Percentiles rank a stretch among this genome's conserved stretches.
These are phyloP conservation scores for Pinus albicaulis DNA, from an alignment of 75 land plant species.

Conservation along the genomic window DNA sequence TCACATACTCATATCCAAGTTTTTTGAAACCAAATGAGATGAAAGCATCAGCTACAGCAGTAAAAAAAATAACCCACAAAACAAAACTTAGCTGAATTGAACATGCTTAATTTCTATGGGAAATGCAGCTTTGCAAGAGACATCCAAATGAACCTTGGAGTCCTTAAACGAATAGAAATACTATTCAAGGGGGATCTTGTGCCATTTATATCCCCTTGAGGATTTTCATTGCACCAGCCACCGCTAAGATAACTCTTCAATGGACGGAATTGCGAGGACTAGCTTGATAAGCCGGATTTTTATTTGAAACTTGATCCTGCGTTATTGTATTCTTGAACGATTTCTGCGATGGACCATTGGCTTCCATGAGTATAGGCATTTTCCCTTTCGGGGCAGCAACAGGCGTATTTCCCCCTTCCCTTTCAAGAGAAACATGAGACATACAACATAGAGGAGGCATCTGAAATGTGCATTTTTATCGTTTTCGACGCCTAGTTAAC, in stretches of 20 bases:
- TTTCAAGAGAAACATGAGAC: too few species aligned
- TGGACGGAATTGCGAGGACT: neutral
- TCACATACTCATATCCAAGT: too few species aligned
- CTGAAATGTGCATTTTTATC: neutral
- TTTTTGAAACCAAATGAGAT: too few species aligned
- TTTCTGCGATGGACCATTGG: neutral
- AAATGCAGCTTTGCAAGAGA: too few species aligned
- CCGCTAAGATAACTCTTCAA: neutral
- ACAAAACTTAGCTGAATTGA: too few species aligned
- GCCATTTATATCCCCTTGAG: neutral
- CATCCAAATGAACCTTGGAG: slow-evolving; percentile 4
- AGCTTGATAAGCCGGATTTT: neutral
- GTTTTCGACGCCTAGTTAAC: neutral
- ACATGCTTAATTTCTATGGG: too few species aligned
- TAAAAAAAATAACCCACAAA: too few species aligned
- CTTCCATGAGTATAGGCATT: slow-evolving; percentile 7
- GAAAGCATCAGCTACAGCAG: too few species aligned
- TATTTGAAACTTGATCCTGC: neutral
- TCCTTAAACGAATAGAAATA: neutral
- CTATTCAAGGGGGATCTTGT: neutral
- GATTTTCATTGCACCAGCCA: neutral
- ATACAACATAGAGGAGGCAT: neutral
- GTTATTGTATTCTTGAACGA: neutral
- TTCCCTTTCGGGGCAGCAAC: neutral
- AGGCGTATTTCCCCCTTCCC: too few species aligned